Percentiles rank a stretch among this genome's conserved stretches.
Conservation (phyloP, 805 yeast genomes). For the Candida namnaoensis region DNA sequence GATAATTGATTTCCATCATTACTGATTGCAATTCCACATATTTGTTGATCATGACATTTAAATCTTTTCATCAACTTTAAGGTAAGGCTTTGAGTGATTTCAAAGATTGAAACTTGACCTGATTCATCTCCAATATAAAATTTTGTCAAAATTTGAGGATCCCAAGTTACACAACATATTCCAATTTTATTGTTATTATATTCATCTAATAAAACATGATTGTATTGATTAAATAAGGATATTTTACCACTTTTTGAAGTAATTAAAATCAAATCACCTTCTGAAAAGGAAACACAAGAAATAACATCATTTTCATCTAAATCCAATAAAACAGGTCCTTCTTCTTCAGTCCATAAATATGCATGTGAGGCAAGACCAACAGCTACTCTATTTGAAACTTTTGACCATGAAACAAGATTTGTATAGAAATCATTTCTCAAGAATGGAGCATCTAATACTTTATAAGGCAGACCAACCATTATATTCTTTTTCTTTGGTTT, state of each 20-base stretch:
- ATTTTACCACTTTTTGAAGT: slow-evolving; percentile 55
- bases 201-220: slow-evolving; percentile 5
- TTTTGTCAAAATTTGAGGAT: slow-evolving; percentile 24
- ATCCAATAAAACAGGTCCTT: slow-evolving; percentile 36
- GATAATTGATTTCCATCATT: slow-evolving; percentile 50
- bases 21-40: slow-evolving; percentile 60
- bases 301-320: slow-evolving; percentile 29
- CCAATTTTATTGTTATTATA: slow-evolving; percentile 26
- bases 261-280: slow-evolving; percentile 35
- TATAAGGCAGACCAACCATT: slow-evolving; percentile 32
- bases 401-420: slow-evolving; percentile 69
- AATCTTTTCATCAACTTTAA: slow-evolving; percentile 21
- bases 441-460: slow-evolving; percentile 61
- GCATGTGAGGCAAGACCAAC: slow-evolving; percentile 58
- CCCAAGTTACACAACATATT: slow-evolving; percentile 57
- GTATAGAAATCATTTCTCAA: slow-evolving; percentile 72
- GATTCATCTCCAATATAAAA: slow-evolving; percentile 58
- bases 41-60: slow-evolving; percentile 46
- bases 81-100: slow-evolving; percentile 10
- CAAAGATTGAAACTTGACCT: slow-evolving; percentile 47
- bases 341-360: slow-evolving; percentile 52
- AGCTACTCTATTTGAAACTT: slow-evolving; percentile 36
- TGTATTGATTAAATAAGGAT: slow-evolving; percentile 31
- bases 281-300: slow-evolving; percentile 51
- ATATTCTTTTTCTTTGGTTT: slow-evolving; percentile 19